Evolutionary conservation across 495 filamentous ascomycete species (phyloP), one percentile per base, ranked within the genome.

Genomic region (Xylaria flabelliformis): DNA sequence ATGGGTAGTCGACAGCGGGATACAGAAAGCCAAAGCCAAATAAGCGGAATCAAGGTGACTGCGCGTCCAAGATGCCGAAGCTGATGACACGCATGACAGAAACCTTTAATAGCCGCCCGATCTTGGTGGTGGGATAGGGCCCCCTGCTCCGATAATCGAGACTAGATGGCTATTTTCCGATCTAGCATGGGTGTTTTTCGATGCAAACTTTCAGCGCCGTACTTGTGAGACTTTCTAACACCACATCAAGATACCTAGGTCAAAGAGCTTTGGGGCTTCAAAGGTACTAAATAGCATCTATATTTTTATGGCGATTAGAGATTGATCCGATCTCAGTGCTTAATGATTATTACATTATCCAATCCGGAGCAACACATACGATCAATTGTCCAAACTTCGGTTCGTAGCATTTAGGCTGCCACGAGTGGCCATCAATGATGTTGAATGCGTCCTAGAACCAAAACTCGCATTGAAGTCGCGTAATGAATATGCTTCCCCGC

Each of bases 401-500:
- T 32, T 8, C 53, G 32, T 53, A 6, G 17, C 15, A 55, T 56
- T 56, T 56, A 56, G 26, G 53, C 21, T 55, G 51, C 51, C 21
- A 12, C 12, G 10, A 17, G 24, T 55, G 51, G 51, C 51, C 24
- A 55, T 36, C 36, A 59, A 59, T 59, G 26, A 58, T 58, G 53
- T 58, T 36, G n/a, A 39, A 7, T 39, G 39, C 39, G 34, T 61
- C 34, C 3, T 15, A n/a, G 34, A 61, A 39, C 58, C 17, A 6
- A n/a, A 61, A 39, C 56, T n/a, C 17, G 64, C 29, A 66, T 66
- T 66, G 13, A 41, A 39, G 36, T 67, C 48, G 48, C 65, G 65
- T 67, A 56, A 67, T 67, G n/a, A 26, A 12, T 36, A 55, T 42
- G 6, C 7, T 64, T 63, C 68, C 68, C 68, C 67, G 41, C 41